phyloP scores from a whole-genome alignment of 2,329 filamentous ascomycete species.

The Penicillium sp. region DNA sequence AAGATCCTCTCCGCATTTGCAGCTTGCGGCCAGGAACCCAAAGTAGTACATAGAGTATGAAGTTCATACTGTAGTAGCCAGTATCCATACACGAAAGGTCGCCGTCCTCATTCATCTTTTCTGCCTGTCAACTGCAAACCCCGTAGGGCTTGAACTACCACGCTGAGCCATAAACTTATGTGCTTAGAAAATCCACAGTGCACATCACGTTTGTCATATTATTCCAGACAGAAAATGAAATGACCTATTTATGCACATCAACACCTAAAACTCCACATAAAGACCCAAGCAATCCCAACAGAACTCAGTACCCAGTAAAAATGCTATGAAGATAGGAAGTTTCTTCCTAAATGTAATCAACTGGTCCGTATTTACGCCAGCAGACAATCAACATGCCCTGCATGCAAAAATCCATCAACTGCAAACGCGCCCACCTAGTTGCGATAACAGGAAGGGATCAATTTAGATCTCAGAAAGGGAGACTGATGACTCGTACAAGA shows the following conservation, averaged over 20 bases:
- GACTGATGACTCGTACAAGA: conserved; percentile 23
- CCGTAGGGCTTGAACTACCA: neutral
- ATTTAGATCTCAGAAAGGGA: neutral
- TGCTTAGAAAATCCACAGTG: conserved; percentile 14
- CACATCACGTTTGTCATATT: conserved; percentile 19
- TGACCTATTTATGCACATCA: conserved; percentile 27
- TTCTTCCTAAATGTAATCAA: neutral
- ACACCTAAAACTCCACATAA: conserved; percentile 7
- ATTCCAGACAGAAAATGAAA: conserved; percentile 19
- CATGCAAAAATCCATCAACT: neutral
- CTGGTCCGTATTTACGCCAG: neutral
- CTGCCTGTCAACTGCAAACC: neutral
- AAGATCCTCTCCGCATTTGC: neutral
- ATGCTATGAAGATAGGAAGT: neutral
- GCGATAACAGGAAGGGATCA: neutral
- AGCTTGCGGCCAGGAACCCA: neutral
- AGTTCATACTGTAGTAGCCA: neutral
- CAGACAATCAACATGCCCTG: neutral
- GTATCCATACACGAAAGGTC: neutral
- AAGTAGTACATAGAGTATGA: too few relatives aligned
- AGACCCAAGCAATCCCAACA: neutral
- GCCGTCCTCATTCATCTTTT: neutral
- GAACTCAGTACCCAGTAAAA: neutral
- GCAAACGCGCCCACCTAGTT: neutral
- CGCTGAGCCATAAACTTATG: neutral